Evolutionary conservation across 192 early-diverging fungal genomes (phyloP).

Genomic region (Coemansia sp.): DNA sequence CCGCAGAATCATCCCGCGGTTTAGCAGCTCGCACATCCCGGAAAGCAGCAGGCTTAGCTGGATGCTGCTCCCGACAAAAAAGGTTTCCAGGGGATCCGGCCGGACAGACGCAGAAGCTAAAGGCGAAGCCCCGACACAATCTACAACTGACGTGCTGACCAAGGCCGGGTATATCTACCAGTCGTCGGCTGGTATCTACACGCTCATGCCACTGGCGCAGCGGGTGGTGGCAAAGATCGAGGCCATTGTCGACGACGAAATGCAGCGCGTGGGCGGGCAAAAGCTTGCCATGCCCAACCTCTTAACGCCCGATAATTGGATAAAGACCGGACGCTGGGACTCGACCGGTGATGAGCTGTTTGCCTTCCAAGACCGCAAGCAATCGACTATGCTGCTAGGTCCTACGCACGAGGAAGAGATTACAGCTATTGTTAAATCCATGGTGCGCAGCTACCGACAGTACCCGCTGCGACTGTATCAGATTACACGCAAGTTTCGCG

Average conservation of each 20-base stretch:
- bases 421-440: constrained; percentile 64
- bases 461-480: constrained; percentile 86
- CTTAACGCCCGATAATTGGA: constrained; percentile 68
- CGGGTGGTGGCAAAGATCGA: constrained; percentile 73
- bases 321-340: constrained; percentile 74
- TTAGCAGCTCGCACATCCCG: too few species aligned
- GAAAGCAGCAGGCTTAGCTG: constrained; percentile 32
- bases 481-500: constrained; percentile 79
- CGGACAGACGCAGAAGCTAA: too few species aligned
- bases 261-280: constrained; percentile 69
- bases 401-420: constrained; percentile 96
- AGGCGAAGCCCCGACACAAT: too few species aligned
- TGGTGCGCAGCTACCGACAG: constrained; percentile 65
- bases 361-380: constrained; percentile 74
- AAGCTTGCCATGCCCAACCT: constrained; percentile 69
- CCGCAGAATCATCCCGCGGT: too few species aligned
- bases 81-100: constrained; percentile 11
- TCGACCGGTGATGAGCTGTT: constrained; percentile 66
- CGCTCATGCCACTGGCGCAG: constrained; percentile 76
- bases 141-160: constrained; percentile 27
- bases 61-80: constrained; percentile 49
- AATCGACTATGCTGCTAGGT: constrained; percentile 62
- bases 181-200: constrained; percentile 81
- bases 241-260: constrained; percentile 74
- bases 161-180: constrained; percentile 58